A percentile compares a stretch with the other conserved stretches of the same genome.
These are phyloP conservation scores for Hymenoscyphus occultus DNA, from an alignment of 2,329 filamentous ascomycete genomes.

Conservation along the genomic window DNA sequence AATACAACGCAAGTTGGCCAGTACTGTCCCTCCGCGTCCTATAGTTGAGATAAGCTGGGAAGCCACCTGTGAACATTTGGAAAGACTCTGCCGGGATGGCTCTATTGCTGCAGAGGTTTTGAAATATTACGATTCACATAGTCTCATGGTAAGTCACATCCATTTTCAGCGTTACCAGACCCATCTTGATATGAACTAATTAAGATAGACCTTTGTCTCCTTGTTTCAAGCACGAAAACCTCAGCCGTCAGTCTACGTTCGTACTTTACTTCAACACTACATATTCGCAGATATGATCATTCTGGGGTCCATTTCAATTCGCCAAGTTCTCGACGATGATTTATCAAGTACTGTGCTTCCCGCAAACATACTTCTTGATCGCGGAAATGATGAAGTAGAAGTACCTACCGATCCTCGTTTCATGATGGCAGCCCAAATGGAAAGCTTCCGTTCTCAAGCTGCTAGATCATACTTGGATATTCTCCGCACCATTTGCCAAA, in stretches of 20 bases:
- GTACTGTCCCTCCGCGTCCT: constrained; percentile 87
- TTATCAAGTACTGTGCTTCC: constrained; percentile 75
- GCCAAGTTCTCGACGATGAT: constrained; percentile 77
- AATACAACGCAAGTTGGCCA: constrained; percentile 86
- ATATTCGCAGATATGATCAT: constrained; percentile 71
- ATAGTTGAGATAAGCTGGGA: constrained; percentile 76
- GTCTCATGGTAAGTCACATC: constrained; percentile 57
- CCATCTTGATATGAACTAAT: constrained; percentile 1
- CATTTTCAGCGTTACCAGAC: constrained; percentile 12
- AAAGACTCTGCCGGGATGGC: constrained; percentile 69
- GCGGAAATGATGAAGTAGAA: constrained; percentile 73
- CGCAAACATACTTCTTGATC: constrained; percentile 66
- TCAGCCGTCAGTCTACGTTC: constrained; percentile 78
- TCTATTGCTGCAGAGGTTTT: constrained; percentile 66
- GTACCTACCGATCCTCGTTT: constrained; percentile 70
- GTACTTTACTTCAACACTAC: constrained; percentile 73
- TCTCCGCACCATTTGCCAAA: constrained; percentile 82
- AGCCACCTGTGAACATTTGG: constrained; percentile 68
- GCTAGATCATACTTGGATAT: constrained; percentile 77
- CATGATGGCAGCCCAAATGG: constrained; percentile 70
- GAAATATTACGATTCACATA: constrained; percentile 64
- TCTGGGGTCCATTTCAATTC: constrained; percentile 64
- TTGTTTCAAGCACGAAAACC: constrained; percentile 76
- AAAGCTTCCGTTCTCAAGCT: constrained; percentile 59
- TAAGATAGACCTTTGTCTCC: constrained; percentile 63